A percentile compares a stretch with the other conserved stretches of the same genome.
Conservation (phyloP, 352 stramenopile species). For the Globisporangium okanoganense region DNA sequence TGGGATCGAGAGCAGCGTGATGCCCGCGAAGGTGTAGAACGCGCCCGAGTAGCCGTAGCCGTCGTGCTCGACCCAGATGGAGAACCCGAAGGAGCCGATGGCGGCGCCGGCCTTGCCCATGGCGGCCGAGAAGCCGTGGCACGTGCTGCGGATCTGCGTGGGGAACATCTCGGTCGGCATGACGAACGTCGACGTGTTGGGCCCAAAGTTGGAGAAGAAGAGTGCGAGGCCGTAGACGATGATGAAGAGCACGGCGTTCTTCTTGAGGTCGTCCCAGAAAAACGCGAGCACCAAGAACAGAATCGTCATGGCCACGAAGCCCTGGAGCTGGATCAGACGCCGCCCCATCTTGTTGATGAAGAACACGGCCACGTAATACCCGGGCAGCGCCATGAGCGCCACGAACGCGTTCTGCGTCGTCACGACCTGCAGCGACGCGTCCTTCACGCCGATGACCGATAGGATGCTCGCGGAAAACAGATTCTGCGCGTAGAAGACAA, state of each 20-base stretch:
- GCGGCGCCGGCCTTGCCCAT: slow-evolving; percentile 85
- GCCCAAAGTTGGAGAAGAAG: slow-evolving; percentile 86
- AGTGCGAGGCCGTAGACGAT: slow-evolving; percentile 70
- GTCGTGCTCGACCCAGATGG: slow-evolving; percentile 55
- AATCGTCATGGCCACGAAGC: slow-evolving; percentile 65
- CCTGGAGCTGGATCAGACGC: slow-evolving; percentile 70
- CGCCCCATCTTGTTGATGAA: slow-evolving; percentile 70
- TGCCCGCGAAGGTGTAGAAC: slow-evolving; percentile 58
- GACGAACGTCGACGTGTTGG: slow-evolving; percentile 82
- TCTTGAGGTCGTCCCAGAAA: slow-evolving; percentile 55
- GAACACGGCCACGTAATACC: slow-evolving; percentile 77
- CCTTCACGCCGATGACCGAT: slow-evolving; percentile 44
- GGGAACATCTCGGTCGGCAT: slow-evolving; percentile 65
- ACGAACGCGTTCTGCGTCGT: slow-evolving; percentile 61
- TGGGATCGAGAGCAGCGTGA: slow-evolving; percentile 48
- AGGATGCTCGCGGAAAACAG: slow-evolving; percentile 75
- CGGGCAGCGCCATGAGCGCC: slow-evolving; percentile 63
- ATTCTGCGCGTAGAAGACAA: slow-evolving; percentile 80
- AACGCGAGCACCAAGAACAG: slow-evolving; percentile 59
- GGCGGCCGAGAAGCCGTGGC: slow-evolving; percentile 86
- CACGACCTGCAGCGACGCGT: slow-evolving; percentile 45
- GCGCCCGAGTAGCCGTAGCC: slow-evolving; percentile 53
- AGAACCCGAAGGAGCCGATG: slow-evolving; percentile 62
- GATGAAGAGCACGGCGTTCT: slow-evolving; percentile 56
- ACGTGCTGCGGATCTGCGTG: slow-evolving; percentile 82